Conservation (phyloP, 176 grass and related monocot species). For the Pharus latifolius region DNA sequence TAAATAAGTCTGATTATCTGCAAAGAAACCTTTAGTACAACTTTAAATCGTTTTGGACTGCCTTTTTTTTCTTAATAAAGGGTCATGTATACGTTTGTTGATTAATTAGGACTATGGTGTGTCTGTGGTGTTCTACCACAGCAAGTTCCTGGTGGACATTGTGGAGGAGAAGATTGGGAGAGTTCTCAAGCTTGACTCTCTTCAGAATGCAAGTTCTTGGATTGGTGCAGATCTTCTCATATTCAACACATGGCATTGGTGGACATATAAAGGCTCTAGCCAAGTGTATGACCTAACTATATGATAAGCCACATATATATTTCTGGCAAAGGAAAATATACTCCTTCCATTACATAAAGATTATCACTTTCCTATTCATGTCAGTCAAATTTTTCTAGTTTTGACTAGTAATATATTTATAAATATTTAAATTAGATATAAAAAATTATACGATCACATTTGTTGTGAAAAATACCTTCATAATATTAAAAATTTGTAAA, state of each 20-base stretch:
- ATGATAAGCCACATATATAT: neutral
- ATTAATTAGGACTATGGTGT: slow-evolving; percentile 37
- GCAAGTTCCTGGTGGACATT: slow-evolving; percentile 43
- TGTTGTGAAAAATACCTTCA: too few relatives aligned
- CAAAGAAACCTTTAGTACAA: too few relatives aligned
- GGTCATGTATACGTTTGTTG: too few relatives aligned
- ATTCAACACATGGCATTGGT: slow-evolving; percentile 70
- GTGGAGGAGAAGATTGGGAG: slow-evolving; percentile 17
- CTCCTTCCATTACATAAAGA: too few relatives aligned
- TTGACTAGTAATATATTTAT: too few relatives aligned
- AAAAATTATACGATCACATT: too few relatives aligned
- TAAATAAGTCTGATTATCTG: too few relatives aligned
- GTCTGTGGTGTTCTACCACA: slow-evolving; percentile 23
- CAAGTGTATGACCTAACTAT: slow-evolving; percentile 17
- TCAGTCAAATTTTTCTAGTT: neutral
- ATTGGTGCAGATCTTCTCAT: slow-evolving; percentile 38
- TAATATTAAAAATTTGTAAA: too few relatives aligned
- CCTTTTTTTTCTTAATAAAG: neutral
- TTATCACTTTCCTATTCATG: too few relatives aligned
- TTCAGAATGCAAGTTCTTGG: slow-evolving; percentile 15
- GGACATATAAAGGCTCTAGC: slow-evolving; percentile 35
- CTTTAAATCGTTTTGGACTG: neutral
- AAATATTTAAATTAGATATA: neutral
- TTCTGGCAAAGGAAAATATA: neutral
- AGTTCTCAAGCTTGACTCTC: slow-evolving; percentile 41